A percentile compares a stretch with the other conserved stretches of the same genome.
Evolutionary conservation across 2,329 filamentous ascomycete species (phyloP).

Genomic region (Ceratocystis huliohia): DNA sequence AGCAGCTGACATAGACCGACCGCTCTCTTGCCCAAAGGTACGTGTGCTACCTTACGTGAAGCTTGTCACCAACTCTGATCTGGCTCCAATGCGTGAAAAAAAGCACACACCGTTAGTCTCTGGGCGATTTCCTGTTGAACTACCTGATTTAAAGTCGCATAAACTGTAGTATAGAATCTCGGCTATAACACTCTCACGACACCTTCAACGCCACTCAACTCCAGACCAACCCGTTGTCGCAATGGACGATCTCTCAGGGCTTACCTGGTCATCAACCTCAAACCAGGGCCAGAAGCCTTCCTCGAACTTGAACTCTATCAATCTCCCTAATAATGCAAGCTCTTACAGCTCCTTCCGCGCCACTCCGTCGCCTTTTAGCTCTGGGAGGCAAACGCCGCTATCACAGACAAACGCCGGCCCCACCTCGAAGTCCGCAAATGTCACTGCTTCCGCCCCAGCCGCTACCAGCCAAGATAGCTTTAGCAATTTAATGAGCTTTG

Average conservation of each 20-base stretch:
- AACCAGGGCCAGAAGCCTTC: slow-evolving; percentile 30
- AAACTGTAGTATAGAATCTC: neutral
- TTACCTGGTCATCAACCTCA: slow-evolving; percentile 43
- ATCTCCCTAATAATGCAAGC: slow-evolving; percentile 33
- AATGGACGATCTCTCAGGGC: slow-evolving; percentile 51
- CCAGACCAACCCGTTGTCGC: slow-evolving; percentile 21
- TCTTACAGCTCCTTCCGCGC: slow-evolving; percentile 41
- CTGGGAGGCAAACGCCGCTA: slow-evolving; percentile 42
- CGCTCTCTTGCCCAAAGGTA: neutral
- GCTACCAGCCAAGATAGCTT: slow-evolving; percentile 54
- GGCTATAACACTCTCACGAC: neutral
- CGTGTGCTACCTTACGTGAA: neutral
- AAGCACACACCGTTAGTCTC: neutral
- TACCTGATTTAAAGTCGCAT: neutral
- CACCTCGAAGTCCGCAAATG: neutral
- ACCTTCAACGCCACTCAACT: neutral
- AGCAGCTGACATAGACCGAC: neutral
- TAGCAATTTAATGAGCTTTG: slow-evolving; percentile 57
- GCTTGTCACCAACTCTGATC: slow-evolving; percentile 10
- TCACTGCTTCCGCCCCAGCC: slow-evolving; percentile 35
- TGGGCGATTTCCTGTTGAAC: neutral
- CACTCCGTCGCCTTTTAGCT: slow-evolving; percentile 43
- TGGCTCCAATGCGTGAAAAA: neutral
- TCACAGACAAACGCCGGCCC: slow-evolving; percentile 6
- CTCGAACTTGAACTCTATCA: slow-evolving; percentile 27